phyloP scores from a whole-genome alignment of 164 flowering plant species.

The Umbellularia californica region DNA sequence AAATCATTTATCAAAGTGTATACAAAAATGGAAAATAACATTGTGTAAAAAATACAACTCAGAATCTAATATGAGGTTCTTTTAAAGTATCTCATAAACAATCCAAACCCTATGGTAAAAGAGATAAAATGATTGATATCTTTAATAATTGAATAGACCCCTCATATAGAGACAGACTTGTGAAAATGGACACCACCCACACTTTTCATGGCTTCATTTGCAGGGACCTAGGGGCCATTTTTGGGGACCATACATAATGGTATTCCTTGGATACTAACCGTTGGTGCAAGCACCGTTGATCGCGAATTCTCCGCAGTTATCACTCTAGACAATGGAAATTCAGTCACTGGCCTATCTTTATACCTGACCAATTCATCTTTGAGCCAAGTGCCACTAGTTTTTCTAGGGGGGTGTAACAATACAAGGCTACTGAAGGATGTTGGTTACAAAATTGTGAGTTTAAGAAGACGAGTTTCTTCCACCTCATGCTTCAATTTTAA shows the following conservation, averaged over 20 bases:
- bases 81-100: too few relatives aligned
- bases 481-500: too few relatives aligned
- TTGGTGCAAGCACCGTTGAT: conserved; percentile 65
- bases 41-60: too few relatives aligned
- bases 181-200: conserved; percentile 54
- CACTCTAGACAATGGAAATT: conserved; percentile 41
- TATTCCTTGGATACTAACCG: conserved; percentile 66
- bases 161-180: conserved; percentile 26
- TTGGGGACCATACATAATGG: conserved; percentile 47
- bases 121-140: too few relatives aligned
- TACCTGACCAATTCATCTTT: conserved; percentile 30
- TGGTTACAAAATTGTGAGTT: conserved; percentile 16
- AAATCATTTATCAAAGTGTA: too few relatives aligned
- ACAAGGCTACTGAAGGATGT: conserved; percentile 17
- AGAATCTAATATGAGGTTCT: too few relatives aligned
- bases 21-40: too few relatives aligned
- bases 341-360: conserved; percentile 37
- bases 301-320: conserved; percentile 42
- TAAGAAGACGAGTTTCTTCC: too few relatives aligned
- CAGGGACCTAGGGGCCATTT: conserved; percentile 66
- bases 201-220: conserved; percentile 55
- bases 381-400: conserved; percentile 18
- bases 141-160: too few relatives aligned
- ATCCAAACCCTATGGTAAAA: too few relatives aligned
- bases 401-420: conserved; percentile 10